Evolutionary conservation across 768 basidiomycete genomes (phyloP), one percentile per base, ranked within the genome.

Genomic region (Psilocybe subaeruginosa): DNA sequence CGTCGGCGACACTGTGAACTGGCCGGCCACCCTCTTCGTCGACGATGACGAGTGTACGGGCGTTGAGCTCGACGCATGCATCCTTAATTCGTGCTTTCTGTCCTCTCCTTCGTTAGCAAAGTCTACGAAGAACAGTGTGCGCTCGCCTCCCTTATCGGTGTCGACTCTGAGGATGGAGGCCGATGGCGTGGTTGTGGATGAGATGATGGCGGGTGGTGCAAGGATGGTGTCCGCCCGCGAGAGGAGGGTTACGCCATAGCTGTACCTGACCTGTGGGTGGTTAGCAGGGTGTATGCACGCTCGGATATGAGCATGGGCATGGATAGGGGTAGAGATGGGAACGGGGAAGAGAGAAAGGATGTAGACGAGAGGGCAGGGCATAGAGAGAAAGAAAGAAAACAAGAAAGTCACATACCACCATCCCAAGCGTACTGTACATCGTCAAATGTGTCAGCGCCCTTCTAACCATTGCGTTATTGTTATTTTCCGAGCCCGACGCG

Each of bases 371-470:
- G 6, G 14, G 51, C 19, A 31, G 3, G 17, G 23, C 6, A 43
- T 29, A 56, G 49, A 3, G 17, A 8, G 29, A 61, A 50, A 14
- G 19, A 8, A 23, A 43, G 19, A 37, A 50, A 33, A 35, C 16
- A 16, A 41, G 49, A 51, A 46, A 17, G 35, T 56, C 17, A 82
- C 90, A 67, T 69, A 95, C 92, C 69, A 98, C 87, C 95, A 97
- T 97, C 47, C 97, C 97, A 33, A 99, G 82, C 0, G 96, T 97
- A 60, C 92, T 95, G 73, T 96, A 96, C 19, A 98, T 80, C 6
- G 97, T 93, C 48, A 97, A 83, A 70, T 97, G 96, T 0, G 91
- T 91, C 58, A 97, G 77, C 0, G 93, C 94, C 7, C 97, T 84
- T 31, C 96, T 96, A 31, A 98, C 83, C 92, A 97, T 98, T 23